These are phyloP conservation scores for Trypanosoma brucei DNA, from an alignment of 208 protist species.

Conservation along the genomic window DNA sequence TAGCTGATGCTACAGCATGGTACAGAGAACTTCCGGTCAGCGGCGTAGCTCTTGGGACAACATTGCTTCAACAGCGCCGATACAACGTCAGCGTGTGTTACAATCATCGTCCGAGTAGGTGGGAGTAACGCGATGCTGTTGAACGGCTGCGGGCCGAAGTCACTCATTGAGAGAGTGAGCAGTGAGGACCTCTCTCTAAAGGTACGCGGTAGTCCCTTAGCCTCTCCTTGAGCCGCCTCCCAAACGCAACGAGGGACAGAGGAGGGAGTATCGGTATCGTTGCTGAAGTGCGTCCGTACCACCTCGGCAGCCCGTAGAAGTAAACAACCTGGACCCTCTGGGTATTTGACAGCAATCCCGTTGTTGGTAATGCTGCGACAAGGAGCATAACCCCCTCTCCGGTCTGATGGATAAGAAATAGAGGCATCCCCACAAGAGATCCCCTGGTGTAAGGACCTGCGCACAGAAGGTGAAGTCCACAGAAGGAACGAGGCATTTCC, in stretches of 20 bases:
- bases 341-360: slow-evolving; percentile 8
- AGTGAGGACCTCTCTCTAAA: background rate
- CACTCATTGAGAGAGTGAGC: background rate
- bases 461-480: slow-evolving; percentile 15
- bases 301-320: slow-evolving; percentile 50
- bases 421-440: background rate
- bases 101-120: slow-evolving; percentile 59
- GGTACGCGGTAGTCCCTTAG: slow-evolving; percentile 15
- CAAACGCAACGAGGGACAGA: slow-evolving; percentile 39
- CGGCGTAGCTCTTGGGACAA: slow-evolving; percentile 53
- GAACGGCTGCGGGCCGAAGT: background rate
- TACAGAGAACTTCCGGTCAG: slow-evolving; percentile 53
- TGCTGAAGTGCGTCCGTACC: slow-evolving; percentile 42
- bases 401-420: background rate
- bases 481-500: slow-evolving; percentile 4
- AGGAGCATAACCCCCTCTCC: background rate
- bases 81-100: slow-evolving; percentile 79
- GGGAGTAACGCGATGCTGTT: slow-evolving; percentile 41
- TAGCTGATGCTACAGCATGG: slow-evolving; percentile 76
- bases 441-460: slow-evolving; percentile 1
- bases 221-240: slow-evolving; percentile 34
- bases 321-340: slow-evolving; percentile 4
- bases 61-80: slow-evolving; percentile 50
- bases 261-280: slow-evolving; percentile 7
- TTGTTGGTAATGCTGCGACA: background rate